Percentiles rank a stretch among this genome's conserved stretches.
Conservation (phyloP, 164 flowering plant genomes). For the Santalum album region DNA sequence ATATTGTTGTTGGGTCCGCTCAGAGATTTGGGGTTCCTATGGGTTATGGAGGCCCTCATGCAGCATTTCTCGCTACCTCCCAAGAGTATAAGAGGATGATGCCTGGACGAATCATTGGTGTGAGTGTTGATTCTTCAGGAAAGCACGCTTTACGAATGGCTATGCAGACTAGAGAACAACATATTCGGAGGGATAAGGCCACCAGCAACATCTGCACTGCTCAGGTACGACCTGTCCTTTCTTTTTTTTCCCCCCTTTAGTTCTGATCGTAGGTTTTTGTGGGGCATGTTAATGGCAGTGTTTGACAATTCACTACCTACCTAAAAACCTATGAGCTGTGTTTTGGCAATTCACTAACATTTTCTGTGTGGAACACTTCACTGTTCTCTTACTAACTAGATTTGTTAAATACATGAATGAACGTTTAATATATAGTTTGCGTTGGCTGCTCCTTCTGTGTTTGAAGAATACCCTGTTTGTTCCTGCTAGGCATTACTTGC, state of each 20-base stretch:
- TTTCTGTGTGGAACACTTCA: no score
- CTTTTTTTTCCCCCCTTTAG: no score
- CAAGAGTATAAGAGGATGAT: slow-evolving; percentile 98
- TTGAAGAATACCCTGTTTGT: slow-evolving; percentile 2
- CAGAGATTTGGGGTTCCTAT: slow-evolving; percentile 98
- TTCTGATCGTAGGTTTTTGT: no score
- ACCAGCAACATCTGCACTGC: slow-evolving; percentile 99
- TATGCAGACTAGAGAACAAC: slow-evolving; percentile 99
- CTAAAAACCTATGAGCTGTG: no score
- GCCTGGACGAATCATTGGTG: slow-evolving; percentile 97
- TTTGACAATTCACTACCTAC: no score
- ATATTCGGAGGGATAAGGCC: slow-evolving; percentile 95
- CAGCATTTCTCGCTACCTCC: slow-evolving; percentile 93
- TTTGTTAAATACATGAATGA: no score
- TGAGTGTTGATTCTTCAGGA: slow-evolving; percentile 90
- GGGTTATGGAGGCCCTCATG: slow-evolving; percentile 99
- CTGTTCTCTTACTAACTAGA: no score
- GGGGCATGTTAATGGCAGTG: no score
- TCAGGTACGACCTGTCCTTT: slow-evolving; percentile 37
- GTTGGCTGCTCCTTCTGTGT: background rate
- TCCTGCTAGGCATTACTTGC: slow-evolving; percentile 94
- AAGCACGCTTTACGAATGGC: slow-evolving; percentile 96
- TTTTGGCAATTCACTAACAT: no score
- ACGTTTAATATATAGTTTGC: background rate
- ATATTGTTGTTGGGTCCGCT: slow-evolving; percentile 87